A percentile compares a stretch with the other conserved stretches of the same genome.
Conservation (phyloP, 352 stramenopile genomes). For the Phytophthora pseudosyringae region DNA sequence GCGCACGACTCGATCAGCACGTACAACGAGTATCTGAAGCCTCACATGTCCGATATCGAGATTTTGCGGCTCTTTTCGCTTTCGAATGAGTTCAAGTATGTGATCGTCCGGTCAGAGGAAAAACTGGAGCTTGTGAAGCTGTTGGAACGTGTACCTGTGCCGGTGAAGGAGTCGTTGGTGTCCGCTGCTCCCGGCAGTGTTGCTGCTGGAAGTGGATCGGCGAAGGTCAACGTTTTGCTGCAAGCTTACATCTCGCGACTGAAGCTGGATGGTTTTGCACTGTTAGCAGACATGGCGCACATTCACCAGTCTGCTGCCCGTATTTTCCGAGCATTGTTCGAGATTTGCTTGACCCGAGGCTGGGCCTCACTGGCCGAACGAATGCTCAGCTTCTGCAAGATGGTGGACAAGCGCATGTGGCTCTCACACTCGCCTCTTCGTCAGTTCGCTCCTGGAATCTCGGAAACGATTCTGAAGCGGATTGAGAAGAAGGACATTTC, state of each 20-base stretch:
- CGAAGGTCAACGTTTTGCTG: conserved; percentile 99
- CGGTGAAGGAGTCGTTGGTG: conserved; percentile 96
- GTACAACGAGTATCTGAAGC: conserved; percentile 99
- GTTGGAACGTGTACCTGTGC: conserved; percentile 97
- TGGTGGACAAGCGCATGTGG: conserved; percentile 99
- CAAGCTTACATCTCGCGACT: conserved; percentile 99
- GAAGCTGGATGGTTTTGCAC: conserved; percentile 97
- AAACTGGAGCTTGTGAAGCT: conserved; percentile 99
- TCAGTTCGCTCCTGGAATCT: conserved; percentile 95
- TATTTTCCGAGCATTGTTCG: conserved; percentile 99
- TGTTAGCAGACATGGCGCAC: conserved; percentile 99
- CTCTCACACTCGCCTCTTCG: conserved; percentile 96
- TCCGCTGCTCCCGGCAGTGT: conserved; percentile 45
- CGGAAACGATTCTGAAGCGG: conserved; percentile 96
- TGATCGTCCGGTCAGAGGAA: conserved; percentile 98
- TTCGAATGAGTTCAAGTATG: conserved; percentile 99
- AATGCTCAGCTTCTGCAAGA: conserved; percentile 98
- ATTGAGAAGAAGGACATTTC: conserved; percentile 99
- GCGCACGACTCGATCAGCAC: conserved; percentile 97
- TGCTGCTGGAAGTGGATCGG: conserved; percentile 72
- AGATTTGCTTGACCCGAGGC: conserved; percentile 96
- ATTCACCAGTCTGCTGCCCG: conserved; percentile 98
- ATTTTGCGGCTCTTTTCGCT: conserved; percentile 98
- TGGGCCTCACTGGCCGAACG: conserved; percentile 96
- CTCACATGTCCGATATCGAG: conserved; percentile 99